Percentiles rank a stretch among this genome's conserved stretches.
phyloP scores from a whole-genome alignment of 2,329 filamentous ascomycete species.

The Aspergillus persii region DNA sequence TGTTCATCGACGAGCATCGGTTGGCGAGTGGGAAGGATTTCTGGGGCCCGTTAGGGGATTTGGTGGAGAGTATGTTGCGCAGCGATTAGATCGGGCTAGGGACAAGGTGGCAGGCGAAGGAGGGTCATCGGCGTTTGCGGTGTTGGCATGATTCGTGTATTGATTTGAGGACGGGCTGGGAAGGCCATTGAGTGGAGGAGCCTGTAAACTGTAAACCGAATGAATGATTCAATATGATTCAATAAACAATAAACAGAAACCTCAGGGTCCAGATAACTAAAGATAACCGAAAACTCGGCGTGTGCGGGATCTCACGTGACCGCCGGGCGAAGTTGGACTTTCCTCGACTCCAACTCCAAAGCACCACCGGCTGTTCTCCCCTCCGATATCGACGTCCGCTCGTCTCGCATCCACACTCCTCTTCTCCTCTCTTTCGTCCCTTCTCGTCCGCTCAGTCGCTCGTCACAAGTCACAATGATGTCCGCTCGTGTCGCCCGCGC shows the following conservation, averaged over 20 bases:
- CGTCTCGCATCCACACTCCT: constrained; percentile 23
- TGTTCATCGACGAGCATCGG: constrained; percentile 96
- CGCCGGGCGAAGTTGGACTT: constrained; percentile 27
- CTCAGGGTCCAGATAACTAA: no score
- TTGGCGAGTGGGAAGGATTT: constrained; percentile 93
- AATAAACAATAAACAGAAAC: no score
- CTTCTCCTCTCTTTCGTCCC: constrained; percentile 8
- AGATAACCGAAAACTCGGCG: constrained; percentile 23
- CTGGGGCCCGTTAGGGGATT: constrained; percentile 90
- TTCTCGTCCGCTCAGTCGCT: background rate
- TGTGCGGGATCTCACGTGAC: constrained; percentile 29
- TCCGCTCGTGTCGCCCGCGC: constrained; percentile 56
- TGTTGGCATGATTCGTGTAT: constrained; percentile 8
- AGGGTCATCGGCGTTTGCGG: constrained; percentile 13
- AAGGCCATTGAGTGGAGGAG: no score
- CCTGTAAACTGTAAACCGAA: no score
- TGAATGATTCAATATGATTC: no score
- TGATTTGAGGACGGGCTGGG: constrained; percentile 3
- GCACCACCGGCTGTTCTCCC: constrained; percentile 15
- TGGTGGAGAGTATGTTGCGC: constrained; percentile 96
- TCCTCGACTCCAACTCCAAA: constrained; percentile 16
- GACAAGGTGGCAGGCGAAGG: constrained; percentile 4
- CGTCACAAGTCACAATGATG: constrained; percentile 51
- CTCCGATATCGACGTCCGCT: constrained; percentile 26
- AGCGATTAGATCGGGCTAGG: constrained; percentile 64